phyloP scores from a whole-genome alignment of 176 grass and related monocot species.

The Hsuehochloa calcarea region DNA sequence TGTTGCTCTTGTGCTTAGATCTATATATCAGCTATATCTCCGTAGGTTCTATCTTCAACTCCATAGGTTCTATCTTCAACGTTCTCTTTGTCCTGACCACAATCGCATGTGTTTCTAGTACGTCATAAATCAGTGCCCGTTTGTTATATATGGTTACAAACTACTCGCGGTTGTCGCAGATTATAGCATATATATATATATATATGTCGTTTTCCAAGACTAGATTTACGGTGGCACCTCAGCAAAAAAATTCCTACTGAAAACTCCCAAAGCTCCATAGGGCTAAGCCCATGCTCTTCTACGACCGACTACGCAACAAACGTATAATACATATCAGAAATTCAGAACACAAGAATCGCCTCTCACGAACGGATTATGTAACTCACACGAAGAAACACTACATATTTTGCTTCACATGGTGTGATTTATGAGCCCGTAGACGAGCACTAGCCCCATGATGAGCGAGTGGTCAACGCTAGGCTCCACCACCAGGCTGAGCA shows the following conservation, averaged over 20 bases:
- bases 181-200: too few relatives aligned
- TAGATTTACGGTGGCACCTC: neutral
- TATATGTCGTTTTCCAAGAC: neutral
- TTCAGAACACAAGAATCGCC: neutral
- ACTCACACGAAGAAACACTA: neutral
- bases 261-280: neutral
- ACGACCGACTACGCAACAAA: neutral
- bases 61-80: too few relatives aligned
- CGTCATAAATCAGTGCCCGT: too few relatives aligned
- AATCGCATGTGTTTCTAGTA: too few relatives aligned
- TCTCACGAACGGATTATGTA: neutral
- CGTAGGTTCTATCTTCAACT: too few relatives aligned
- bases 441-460: conserved; percentile 78
- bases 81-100: too few relatives aligned
- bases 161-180: too few relatives aligned
- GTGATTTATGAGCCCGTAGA: conserved; percentile 66
- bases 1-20: too few relatives aligned
- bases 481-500: conserved; percentile 64
- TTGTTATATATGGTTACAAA: too few relatives aligned
- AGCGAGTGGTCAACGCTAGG: conserved; percentile 60
- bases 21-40: too few relatives aligned
- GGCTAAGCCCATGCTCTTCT: neutral
- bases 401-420: conserved; percentile 1
- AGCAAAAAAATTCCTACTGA: too few relatives aligned
- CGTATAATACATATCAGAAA: neutral